A percentile compares a stretch with the other conserved stretches of the same genome.
These are phyloP conservation scores for Akebia trifoliata DNA, from an alignment of 164 flowering plant species.

Conservation along the genomic window DNA sequence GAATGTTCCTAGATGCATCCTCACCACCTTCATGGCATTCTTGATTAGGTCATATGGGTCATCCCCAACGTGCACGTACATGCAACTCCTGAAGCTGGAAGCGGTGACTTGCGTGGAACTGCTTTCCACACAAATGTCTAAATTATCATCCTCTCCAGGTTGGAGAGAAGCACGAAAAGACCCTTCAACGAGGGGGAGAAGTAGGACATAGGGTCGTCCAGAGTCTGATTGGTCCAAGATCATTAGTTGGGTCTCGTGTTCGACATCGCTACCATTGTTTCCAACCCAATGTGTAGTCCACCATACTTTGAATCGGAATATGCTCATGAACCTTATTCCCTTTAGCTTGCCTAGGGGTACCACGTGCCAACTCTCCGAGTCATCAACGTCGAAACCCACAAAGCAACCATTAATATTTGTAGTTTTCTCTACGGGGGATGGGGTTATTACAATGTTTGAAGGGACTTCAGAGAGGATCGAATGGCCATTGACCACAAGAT, in stretches of 20 bases:
- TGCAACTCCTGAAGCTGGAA: constrained; percentile 24
- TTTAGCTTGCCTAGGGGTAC: constrained; percentile 52
- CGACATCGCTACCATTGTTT: constrained; percentile 57
- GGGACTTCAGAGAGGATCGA: constrained; percentile 36
- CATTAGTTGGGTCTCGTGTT: constrained; percentile 73
- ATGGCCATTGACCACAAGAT: constrained; percentile 30
- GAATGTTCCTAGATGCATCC: constrained; percentile 47
- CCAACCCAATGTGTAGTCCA: constrained; percentile 92
- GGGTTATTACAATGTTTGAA: constrained; percentile 26
- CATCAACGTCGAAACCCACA: constrained; percentile 52
- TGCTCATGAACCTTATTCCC: constrained; percentile 65
- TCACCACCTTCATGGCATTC: constrained; percentile 42
- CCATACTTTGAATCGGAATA: constrained; percentile 94
- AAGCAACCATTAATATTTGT: constrained; percentile 40
- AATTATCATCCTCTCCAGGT: constrained; percentile 39
- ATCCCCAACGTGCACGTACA: constrained; percentile 62
- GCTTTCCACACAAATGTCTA: constrained; percentile 73
- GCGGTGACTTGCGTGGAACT: constrained; percentile 50
- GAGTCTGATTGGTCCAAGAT: constrained; percentile 46
- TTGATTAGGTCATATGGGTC: constrained; percentile 52
- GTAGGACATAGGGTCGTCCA: constrained; percentile 59
- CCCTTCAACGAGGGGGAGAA: constrained; percentile 71
- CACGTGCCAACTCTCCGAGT: constrained; percentile 48
- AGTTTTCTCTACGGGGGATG: constrained; percentile 14
- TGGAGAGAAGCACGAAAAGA: constrained; percentile 69